Conservation (phyloP, 2,329 filamentous ascomycete species). For the Lachnellula hyalina region DNA sequence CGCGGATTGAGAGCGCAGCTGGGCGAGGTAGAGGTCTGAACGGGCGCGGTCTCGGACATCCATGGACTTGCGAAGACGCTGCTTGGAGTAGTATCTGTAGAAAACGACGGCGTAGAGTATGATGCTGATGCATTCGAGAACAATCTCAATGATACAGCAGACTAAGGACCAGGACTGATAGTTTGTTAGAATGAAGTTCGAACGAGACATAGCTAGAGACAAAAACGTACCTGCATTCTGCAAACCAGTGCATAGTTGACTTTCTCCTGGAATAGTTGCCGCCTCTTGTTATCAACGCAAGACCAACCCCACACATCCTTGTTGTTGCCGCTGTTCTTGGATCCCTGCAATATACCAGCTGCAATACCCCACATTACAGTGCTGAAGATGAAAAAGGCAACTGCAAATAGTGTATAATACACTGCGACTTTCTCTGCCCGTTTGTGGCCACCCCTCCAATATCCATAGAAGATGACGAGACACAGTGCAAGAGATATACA, state of each 20-base stretch:
- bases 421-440: conserved; percentile 88
- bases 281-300: conserved; percentile 83
- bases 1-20: conserved; percentile 77
- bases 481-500: conserved; percentile 77
- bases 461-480: conserved; percentile 74
- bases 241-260: conserved; percentile 88
- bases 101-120: conserved; percentile 90
- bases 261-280: conserved; percentile 70
- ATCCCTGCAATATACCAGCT: conserved; percentile 76
- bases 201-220: neutral
- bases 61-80: conserved; percentile 94
- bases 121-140: conserved; percentile 88
- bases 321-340: conserved; percentile 64
- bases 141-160: conserved; percentile 95
- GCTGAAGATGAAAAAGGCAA: conserved; percentile 89
- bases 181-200: conserved; percentile 5
- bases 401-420: conserved; percentile 92
- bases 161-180: conserved; percentile 86
- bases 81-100: conserved; percentile 97
- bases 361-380: conserved; percentile 89
- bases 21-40: conserved; percentile 88
- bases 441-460: conserved; percentile 81
- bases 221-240: conserved; percentile 65
- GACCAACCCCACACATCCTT: conserved; percentile 98
- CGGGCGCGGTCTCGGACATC: conserved; percentile 89